Base-by-base conservation (phyloP, 2,329 filamentous ascomycete species). In the Colletotrichum simmondsii region DNA sequence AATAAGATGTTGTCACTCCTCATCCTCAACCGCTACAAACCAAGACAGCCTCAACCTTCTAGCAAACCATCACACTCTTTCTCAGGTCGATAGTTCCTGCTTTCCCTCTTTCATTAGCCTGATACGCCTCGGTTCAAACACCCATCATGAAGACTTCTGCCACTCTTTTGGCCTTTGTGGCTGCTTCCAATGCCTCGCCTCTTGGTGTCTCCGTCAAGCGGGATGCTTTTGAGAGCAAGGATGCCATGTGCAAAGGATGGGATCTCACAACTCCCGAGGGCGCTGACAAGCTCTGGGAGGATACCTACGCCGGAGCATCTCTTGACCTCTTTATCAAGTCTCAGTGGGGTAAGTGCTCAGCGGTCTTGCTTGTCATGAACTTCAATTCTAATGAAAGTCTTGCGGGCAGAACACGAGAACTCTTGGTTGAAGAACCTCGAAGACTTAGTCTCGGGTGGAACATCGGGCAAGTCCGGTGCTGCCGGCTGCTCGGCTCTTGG, bases 271-370 rank as follows among this genome's bases (percentile, higher is more conserved):
- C 58, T 16, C 42, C 65, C 8, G 65, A 62, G 42, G 65, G 65
- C 30, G 65, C 53, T n/a, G 65, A 63, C 37, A 63, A 63, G 28
- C 65, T 68, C 5, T 68, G 65, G 65, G 58, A 63, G 22, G 42
- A 63, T 1, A 68, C 65, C 12, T 52, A 11, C n/a, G 26, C 65
- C 6, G 58, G 65, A 22, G 28, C 30, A 26, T 63, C 57, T 10
- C 57, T 68, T n/a, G 65, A 68, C 11, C 57, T 68, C 22, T 68
- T 68, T 46, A 63, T 68, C 65, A 68, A 68, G 42, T 35, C 58
- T 28, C 65, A 68, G 16, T 32, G 32, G 49, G 49, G 65, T 32
- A 16, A 64, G 61, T 64, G 5, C n/a, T 22, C 5, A n/a, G 10
- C 7, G 12, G 24, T 24, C 22, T 16, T 26, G 28, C 14, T 19